Evolutionary conservation across 768 basidiomycete species (phyloP).

Genomic region (Rhizopogon sp.): DNA sequence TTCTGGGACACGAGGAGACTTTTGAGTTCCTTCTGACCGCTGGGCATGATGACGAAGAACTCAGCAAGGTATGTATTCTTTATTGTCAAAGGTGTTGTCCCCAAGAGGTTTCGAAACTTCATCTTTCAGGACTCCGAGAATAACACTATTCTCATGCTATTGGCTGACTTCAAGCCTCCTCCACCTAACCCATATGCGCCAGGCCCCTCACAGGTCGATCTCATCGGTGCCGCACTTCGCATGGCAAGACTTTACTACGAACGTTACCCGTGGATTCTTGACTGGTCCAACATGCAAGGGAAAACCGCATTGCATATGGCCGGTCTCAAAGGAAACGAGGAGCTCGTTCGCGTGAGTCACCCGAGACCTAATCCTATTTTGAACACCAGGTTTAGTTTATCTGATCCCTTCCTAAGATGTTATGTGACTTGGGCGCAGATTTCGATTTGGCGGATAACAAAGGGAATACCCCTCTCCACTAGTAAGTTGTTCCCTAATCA

Average conservation of each 20-base stretch:
- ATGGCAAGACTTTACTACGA: slow-evolving; percentile 89
- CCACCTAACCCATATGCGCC: slow-evolving; percentile 41
- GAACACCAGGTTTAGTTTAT: slow-evolving; percentile 11
- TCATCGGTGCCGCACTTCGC: slow-evolving; percentile 67
- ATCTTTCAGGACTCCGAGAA: slow-evolving; percentile 76
- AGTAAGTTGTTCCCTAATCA: slow-evolving; percentile 47
- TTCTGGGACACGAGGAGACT: slow-evolving; percentile 84
- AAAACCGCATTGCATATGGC: slow-evolving; percentile 90
- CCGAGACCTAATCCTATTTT: slow-evolving; percentile 7
- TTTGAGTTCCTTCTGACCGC: slow-evolving; percentile 84
- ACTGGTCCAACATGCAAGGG: slow-evolving; percentile 89
- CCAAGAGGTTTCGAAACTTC: slow-evolving; percentile 11
- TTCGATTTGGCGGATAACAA: slow-evolving; percentile 85
- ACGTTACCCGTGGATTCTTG: slow-evolving; percentile 79
- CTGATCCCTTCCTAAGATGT: slow-evolving; percentile 50
- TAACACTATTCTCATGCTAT: slow-evolving; percentile 88
- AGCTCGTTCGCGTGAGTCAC: slow-evolving; percentile 71
- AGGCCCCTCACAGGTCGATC: slow-evolving; percentile 49
- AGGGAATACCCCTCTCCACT: slow-evolving; percentile 91
- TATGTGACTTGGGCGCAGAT: slow-evolving; percentile 89
- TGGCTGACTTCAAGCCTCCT: slow-evolving; percentile 75
- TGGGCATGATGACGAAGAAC: slow-evolving; percentile 91
- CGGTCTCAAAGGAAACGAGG: slow-evolving; percentile 84
- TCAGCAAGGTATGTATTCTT: slow-evolving; percentile 66
- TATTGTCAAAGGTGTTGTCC: slow-evolving; percentile 1